phyloP scores from a whole-genome alignment of 768 basidiomycete species.

The Pulveroboletus sp. region DNA sequence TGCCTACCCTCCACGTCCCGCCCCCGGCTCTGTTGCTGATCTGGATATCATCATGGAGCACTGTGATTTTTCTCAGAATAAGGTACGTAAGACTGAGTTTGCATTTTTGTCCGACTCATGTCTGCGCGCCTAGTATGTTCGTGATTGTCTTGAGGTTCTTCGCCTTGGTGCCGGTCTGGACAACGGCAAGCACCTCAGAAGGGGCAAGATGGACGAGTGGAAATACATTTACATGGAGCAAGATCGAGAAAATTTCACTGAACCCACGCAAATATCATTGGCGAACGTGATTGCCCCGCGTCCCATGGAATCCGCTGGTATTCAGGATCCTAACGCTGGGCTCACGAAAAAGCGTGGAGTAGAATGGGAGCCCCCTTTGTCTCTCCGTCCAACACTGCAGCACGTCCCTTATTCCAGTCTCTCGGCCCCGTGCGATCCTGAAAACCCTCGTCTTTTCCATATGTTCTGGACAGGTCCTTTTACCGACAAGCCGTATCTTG shows the following conservation, averaged over 20 bases:
- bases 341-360: constrained; percentile 55
- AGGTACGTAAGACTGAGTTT: constrained; percentile 40
- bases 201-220: constrained; percentile 79
- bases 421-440: constrained; percentile 69
- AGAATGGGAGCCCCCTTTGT: constrained; percentile 54
- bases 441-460: constrained; percentile 87
- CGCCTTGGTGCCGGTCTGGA: constrained; percentile 90
- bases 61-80: constrained; percentile 83
- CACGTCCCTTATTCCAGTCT: constrained; percentile 58
- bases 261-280: constrained; percentile 31
- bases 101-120: constrained; percentile 9
- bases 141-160: constrained; percentile 93
- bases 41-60: constrained; percentile 87
- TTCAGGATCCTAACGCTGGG: constrained; percentile 49
- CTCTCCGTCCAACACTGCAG: constrained; percentile 46
- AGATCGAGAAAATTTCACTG: constrained; percentile 37
- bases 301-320: constrained; percentile 25
- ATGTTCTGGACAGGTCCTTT: constrained; percentile 99
- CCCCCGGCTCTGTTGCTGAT: constrained; percentile 81
- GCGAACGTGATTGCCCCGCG: constrained; percentile 31
- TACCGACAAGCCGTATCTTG: constrained; percentile 97
- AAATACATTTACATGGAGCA: constrained; percentile 84
- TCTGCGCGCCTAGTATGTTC: constrained; percentile 66
- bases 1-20: constrained; percentile 85
- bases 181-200: constrained; percentile 66